phyloP scores from a whole-genome alignment of 2,329 filamentous ascomycete genomes.

The Claviceps sorghi region DNA sequence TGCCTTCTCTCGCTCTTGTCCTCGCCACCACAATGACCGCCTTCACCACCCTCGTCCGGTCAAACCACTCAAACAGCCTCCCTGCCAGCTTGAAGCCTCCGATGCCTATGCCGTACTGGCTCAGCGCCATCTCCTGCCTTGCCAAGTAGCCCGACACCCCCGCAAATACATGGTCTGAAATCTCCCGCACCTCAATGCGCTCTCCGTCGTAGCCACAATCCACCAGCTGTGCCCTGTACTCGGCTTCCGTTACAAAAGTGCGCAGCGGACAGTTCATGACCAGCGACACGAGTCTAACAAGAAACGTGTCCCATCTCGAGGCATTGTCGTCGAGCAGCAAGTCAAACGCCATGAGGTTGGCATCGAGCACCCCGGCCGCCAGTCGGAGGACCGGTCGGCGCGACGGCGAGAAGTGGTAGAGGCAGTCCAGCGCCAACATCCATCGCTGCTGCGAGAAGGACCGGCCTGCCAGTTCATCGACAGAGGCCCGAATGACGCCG shows the following conservation, averaged over 20 bases:
- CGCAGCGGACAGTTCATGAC: slow-evolving; percentile 32
- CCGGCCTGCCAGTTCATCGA: slow-evolving; percentile 14
- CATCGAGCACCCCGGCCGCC: slow-evolving; percentile 24
- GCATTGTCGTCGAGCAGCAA: slow-evolving; percentile 26
- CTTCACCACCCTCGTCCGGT: slow-evolving; percentile 18
- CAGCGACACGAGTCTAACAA: slow-evolving; percentile 28
- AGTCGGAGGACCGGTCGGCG: slow-evolving; percentile 30
- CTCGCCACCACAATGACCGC: slow-evolving; percentile 22
- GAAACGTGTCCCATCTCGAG: slow-evolving; percentile 14
- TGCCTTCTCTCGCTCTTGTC: background rate
- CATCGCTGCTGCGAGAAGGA: slow-evolving; percentile 25
- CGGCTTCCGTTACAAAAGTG: slow-evolving; percentile 31
- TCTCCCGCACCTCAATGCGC: slow-evolving; percentile 30
- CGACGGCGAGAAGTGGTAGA: slow-evolving; percentile 43
- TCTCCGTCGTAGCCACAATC: slow-evolving; percentile 31
- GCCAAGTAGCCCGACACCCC: slow-evolving; percentile 31
- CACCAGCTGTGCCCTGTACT: slow-evolving; percentile 31
- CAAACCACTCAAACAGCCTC: slow-evolving; percentile 25
- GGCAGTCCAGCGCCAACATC: slow-evolving; percentile 39
- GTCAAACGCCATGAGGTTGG: slow-evolving; percentile 41
- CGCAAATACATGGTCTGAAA: slow-evolving; percentile 37
- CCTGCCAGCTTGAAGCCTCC: slow-evolving; percentile 23
- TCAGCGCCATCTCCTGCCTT: slow-evolving; percentile 18
- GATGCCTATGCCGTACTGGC: slow-evolving; percentile 20
- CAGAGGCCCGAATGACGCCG: slow-evolving; percentile 9